These are phyloP conservation scores for Saccharomycopsis sp. DNA, from an alignment of 805 yeast genomes.

Conservation along the genomic window DNA sequence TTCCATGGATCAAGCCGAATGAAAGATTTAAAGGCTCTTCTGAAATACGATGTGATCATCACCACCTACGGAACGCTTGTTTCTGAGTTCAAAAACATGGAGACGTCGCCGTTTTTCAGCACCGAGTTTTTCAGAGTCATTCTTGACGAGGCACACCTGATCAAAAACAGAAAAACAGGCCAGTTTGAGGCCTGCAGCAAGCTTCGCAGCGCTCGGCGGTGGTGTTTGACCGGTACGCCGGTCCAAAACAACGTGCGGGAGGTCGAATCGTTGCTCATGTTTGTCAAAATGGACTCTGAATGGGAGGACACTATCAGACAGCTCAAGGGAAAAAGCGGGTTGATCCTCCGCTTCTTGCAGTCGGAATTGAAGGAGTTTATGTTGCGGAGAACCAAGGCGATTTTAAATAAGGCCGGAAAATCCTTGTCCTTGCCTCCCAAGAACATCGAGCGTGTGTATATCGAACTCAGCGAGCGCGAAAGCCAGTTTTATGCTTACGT, in stretches of 20 bases:
- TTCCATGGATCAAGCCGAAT: constrained; percentile 44
- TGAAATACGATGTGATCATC: constrained; percentile 53
- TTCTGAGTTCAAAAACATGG: constrained; percentile 24
- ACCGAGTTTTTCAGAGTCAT: constrained; percentile 37
- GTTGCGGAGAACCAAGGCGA: constrained; percentile 40
- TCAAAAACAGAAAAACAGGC: constrained; percentile 43
- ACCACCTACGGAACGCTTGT: constrained; percentile 60
- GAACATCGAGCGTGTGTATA: not conserved
- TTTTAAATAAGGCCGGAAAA: constrained; percentile 23
- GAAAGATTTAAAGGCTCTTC: constrained; percentile 33
- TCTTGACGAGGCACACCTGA: constrained; percentile 57
- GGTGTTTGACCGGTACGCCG: constrained; percentile 63
- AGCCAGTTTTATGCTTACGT: constrained; percentile 23
- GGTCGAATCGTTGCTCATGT: constrained; percentile 41
- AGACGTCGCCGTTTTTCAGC: constrained; percentile 28
- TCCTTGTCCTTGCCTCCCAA: not conserved
- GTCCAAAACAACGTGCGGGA: constrained; percentile 50
- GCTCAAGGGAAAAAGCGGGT: constrained; percentile 53
- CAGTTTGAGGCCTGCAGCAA: constrained; percentile 38
- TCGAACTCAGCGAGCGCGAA: constrained; percentile 24
- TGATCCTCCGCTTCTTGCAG: not conserved
- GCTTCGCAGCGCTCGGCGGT: constrained; percentile 37
- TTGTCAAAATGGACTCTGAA: constrained; percentile 72
- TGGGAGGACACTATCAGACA: constrained; percentile 49
- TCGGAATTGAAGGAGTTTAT: constrained; percentile 30